Percentiles rank a stretch among this genome's conserved stretches.
These are phyloP conservation scores for Rhynchospora tenuis DNA, from an alignment of 176 grass and related monocot species.

Conservation along the genomic window DNA sequence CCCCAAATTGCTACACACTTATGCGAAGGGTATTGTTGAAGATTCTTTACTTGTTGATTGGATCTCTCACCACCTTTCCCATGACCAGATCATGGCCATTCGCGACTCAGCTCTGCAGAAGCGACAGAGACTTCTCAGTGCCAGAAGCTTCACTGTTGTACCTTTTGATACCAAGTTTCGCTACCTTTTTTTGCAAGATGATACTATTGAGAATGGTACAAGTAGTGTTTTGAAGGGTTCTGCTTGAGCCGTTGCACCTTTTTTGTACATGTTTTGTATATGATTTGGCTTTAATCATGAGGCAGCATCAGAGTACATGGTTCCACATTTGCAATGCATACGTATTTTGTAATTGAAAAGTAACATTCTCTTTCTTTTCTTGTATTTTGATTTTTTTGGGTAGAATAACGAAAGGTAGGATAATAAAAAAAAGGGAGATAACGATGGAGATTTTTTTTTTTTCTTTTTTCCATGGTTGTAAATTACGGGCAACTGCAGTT, in stretches of 20 bases:
- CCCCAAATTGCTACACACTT: constrained; percentile 76
- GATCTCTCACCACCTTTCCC: constrained; percentile 74
- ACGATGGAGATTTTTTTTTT: background rate
- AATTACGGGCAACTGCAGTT: background rate
- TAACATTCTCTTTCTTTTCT: constrained; percentile 14
- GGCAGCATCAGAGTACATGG: constrained; percentile 30
- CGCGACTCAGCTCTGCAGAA: constrained; percentile 47
- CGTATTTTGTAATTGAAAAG: constrained; percentile 25
- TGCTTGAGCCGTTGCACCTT: background rate
- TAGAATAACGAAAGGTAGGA: constrained; percentile 18
- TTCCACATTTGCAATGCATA: constrained; percentile 22
- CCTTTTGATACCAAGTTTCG: constrained; percentile 73
- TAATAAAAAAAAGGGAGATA: constrained; percentile 13
- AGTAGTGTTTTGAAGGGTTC: constrained; percentile 23
- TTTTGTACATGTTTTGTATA: constrained; percentile 24
- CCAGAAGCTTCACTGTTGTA: constrained; percentile 43
- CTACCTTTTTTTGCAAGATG: constrained; percentile 77
- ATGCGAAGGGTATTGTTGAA: constrained; percentile 70
- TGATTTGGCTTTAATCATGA: constrained; percentile 9
- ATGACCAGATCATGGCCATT: constrained; percentile 62
- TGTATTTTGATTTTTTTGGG: constrained; percentile 7
- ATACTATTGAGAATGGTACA: constrained; percentile 17
- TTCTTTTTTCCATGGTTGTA: background rate
- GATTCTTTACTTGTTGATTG: constrained; percentile 76
- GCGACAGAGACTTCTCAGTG: constrained; percentile 64